phyloP scores from a whole-genome alignment of 305 asterid genomes.

The Withania somnifera region DNA sequence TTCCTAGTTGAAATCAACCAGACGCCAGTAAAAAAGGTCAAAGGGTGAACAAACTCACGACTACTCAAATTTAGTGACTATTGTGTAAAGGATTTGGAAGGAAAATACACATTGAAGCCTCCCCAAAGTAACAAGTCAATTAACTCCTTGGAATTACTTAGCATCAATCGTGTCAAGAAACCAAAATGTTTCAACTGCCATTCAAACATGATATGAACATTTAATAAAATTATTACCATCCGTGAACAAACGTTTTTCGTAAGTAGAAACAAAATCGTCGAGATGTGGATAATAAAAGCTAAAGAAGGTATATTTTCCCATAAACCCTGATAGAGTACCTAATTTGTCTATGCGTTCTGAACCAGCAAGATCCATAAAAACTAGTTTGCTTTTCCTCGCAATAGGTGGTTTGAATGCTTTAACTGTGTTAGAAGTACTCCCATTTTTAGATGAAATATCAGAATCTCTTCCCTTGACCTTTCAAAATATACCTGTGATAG shows the following conservation, averaged over 20 bases:
- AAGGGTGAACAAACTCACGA: not conserved
- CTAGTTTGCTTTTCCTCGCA: slow-evolving; percentile 68
- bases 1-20: not conserved
- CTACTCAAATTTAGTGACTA: not conserved
- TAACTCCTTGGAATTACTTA: not conserved
- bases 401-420: slow-evolving; percentile 58
- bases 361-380: slow-evolving; percentile 93
- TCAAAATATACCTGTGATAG: slow-evolving; percentile 50
- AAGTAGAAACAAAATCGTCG: too few relatives aligned
- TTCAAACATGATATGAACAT: not conserved
- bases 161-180: not conserved
- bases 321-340: slow-evolving; percentile 28
- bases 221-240: not conserved
- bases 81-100: not conserved
- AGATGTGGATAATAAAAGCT: too few relatives aligned
- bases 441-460: slow-evolving; percentile 42
- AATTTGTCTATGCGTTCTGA: slow-evolving; percentile 86
- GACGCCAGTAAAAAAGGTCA: too few relatives aligned
- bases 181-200: not conserved
- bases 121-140: not conserved
- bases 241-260: too few relatives aligned
- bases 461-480: slow-evolving; percentile 62
- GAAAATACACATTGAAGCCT: not conserved
- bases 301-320: too few relatives aligned
- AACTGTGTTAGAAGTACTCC: slow-evolving; percentile 30